These are phyloP conservation scores for Pichia thaimueangensis DNA, from an alignment of 805 yeast genomes.

Conservation along the genomic window DNA sequence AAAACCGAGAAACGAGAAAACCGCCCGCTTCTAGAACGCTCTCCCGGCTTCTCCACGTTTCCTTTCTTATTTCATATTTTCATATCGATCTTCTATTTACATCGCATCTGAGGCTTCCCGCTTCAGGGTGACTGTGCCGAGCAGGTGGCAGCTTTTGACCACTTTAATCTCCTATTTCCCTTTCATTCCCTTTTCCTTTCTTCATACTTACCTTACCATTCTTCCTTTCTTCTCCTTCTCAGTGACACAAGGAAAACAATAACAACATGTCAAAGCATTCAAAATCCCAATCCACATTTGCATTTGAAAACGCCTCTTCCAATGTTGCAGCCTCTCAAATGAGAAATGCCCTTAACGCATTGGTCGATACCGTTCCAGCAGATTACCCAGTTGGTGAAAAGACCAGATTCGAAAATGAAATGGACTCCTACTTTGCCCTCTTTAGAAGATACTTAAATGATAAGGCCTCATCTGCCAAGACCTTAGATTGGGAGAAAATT, in stretches of 20 bases:
- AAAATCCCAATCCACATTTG: conserved; percentile 72
- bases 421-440: conserved; percentile 90
- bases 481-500: conserved; percentile 93
- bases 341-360: conserved; percentile 89
- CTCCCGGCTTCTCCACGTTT: no score
- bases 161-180: neutral
- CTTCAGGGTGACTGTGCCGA: no score
- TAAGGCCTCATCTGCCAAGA: conserved; percentile 75
- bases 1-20: no score
- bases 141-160: no score
- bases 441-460: conserved; percentile 89
- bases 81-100: no score
- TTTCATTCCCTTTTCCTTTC: neutral
- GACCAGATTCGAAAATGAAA: conserved; percentile 71
- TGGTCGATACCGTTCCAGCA: conserved; percentile 68
- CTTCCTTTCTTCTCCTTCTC: neutral
- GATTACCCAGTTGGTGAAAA: conserved; percentile 36
- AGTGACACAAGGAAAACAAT: neutral
- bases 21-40: no score
- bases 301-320: conserved; percentile 91
- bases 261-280: conserved; percentile 43
- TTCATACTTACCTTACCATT: neutral
- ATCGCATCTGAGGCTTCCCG: no score
- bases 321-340: conserved; percentile 95
- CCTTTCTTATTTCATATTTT: no score